Conservation (phyloP, 306 rosid genomes). For the Trichosanthes truncata region DNA sequence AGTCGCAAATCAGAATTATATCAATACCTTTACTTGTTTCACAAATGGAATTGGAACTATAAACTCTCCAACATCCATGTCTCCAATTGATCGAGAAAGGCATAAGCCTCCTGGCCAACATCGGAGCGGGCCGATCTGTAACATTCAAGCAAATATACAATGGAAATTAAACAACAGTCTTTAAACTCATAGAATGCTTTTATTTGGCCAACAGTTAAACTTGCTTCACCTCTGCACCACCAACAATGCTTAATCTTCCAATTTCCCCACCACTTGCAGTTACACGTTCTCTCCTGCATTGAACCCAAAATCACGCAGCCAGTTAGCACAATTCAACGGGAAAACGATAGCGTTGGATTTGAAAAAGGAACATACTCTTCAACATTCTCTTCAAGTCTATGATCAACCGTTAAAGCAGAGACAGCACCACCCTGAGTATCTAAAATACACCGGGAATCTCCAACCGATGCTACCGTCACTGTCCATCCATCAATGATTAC, state of each 20-base stretch:
- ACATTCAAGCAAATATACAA: not conserved
- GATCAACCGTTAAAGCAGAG: conserved; percentile 81
- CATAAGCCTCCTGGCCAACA: conserved; percentile 99
- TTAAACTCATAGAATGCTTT: not conserved
- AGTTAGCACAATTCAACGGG: conserved; percentile 2
- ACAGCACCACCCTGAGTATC: conserved; percentile 88
- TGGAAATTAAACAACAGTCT: not conserved
- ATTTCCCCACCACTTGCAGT: conserved; percentile 97
- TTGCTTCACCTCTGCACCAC: conserved; percentile 74
- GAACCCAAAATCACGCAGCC: conserved; percentile 9
- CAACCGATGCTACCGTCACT: conserved; percentile 95
- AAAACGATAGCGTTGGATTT: conserved; percentile 1
- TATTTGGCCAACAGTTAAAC: not conserved
- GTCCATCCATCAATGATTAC: conserved; percentile 97
- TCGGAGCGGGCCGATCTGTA: conserved; percentile 95
- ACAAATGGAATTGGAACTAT: conserved; percentile 91
- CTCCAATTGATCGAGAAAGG: conserved; percentile 95
- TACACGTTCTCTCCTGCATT: conserved; percentile 79
- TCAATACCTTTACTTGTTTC: conserved; percentile 85
- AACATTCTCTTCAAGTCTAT: conserved; percentile 83
- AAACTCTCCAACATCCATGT: conserved; percentile 96
- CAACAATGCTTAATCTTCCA: conserved; percentile 88
- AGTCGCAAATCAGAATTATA: not conserved
- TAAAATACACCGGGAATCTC: conserved; percentile 90
- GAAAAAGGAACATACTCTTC: conserved; percentile 52